phyloP scores from a whole-genome alignment of 352 stramenopile species.

The Globisporangium okanoganense region DNA sequence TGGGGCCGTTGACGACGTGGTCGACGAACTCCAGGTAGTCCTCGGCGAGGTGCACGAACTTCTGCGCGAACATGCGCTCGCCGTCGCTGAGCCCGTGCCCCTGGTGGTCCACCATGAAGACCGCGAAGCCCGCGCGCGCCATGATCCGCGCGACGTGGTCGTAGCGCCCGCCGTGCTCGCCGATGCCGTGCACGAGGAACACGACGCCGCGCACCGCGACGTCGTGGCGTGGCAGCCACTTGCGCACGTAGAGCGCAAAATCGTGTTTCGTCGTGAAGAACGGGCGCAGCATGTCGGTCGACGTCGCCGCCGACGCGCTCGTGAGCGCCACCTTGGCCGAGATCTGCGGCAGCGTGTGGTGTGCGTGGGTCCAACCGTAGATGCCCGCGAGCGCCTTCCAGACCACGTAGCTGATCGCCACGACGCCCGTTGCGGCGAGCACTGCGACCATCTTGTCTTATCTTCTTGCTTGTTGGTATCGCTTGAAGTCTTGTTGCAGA shows the following conservation, averaged over 20 bases:
- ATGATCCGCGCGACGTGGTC: constrained; percentile 42
- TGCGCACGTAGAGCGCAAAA: constrained; percentile 40
- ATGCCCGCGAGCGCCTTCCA: not conserved
- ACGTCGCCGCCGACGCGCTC: not conserved
- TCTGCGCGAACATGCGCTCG: constrained; percentile 46
- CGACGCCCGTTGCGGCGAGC: constrained; percentile 11
- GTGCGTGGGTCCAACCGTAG: constrained; percentile 7
- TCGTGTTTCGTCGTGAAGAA: constrained; percentile 36
- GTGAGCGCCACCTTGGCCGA: constrained; percentile 1
- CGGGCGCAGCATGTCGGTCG: constrained; percentile 19
- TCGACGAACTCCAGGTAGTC: constrained; percentile 55
- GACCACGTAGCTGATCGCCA: constrained; percentile 14
- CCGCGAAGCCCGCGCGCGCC: constrained; percentile 33
- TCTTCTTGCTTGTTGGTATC: not conserved
- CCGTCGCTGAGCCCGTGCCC: constrained; percentile 57
- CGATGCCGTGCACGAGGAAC: constrained; percentile 56
- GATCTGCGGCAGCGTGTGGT: constrained; percentile 21
- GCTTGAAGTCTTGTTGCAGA: not conserved
- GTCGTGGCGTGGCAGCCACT: constrained; percentile 34
- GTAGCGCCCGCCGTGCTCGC: constrained; percentile 48
- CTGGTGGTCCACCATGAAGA: constrained; percentile 60
- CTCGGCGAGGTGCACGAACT: constrained; percentile 38
- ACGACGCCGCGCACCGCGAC: constrained; percentile 26
- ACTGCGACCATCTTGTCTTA: constrained; percentile 11
- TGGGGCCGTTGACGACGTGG: constrained; percentile 26